phyloP scores from a whole-genome alignment of 2,329 filamentous ascomycete genomes.

The Thielaviopsis euricoi region DNA sequence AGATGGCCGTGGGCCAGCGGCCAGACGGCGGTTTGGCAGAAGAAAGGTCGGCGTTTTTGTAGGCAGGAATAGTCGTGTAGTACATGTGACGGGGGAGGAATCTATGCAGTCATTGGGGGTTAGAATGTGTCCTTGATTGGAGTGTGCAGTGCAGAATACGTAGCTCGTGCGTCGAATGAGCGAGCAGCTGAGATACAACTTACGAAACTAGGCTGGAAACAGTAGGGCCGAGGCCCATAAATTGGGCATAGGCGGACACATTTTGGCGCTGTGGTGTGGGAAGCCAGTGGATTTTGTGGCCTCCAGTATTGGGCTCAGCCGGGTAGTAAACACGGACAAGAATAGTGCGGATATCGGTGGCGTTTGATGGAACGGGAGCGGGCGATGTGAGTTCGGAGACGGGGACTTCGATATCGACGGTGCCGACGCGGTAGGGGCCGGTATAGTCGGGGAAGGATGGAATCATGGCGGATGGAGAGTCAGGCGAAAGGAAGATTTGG shows the following conservation, averaged over 20 bases:
- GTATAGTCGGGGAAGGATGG: constrained; percentile 60
- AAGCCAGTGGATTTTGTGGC: constrained; percentile 52
- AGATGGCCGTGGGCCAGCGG: constrained; percentile 68
- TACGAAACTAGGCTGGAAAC: constrained; percentile 44
- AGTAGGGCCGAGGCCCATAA: constrained; percentile 48
- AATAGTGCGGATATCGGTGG: constrained; percentile 49
- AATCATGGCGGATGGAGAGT: constrained; percentile 36
- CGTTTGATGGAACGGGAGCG: constrained; percentile 33
- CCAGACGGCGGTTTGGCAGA: constrained; percentile 27
- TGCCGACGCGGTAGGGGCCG: constrained; percentile 64
- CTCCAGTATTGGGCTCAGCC: constrained; percentile 34
- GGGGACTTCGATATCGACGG: constrained; percentile 66
- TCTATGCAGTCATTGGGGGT: constrained; percentile 21
- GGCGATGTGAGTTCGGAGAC: constrained; percentile 40
- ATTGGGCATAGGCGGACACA: constrained; percentile 58
- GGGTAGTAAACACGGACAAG: constrained; percentile 77
- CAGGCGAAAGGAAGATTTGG: neutral
- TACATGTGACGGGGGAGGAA: constrained; percentile 55
- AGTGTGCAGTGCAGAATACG: neutral
- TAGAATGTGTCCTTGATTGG: neutral
- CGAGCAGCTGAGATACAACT: constrained; percentile 18
- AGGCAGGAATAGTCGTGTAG: constrained; percentile 55
- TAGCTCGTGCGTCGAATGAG: neutral
- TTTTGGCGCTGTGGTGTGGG: constrained; percentile 60
- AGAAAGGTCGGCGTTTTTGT: constrained; percentile 53